Base-by-base conservation (phyloP, 495 filamentous ascomycete species). In the Podospora didyma region DNA sequence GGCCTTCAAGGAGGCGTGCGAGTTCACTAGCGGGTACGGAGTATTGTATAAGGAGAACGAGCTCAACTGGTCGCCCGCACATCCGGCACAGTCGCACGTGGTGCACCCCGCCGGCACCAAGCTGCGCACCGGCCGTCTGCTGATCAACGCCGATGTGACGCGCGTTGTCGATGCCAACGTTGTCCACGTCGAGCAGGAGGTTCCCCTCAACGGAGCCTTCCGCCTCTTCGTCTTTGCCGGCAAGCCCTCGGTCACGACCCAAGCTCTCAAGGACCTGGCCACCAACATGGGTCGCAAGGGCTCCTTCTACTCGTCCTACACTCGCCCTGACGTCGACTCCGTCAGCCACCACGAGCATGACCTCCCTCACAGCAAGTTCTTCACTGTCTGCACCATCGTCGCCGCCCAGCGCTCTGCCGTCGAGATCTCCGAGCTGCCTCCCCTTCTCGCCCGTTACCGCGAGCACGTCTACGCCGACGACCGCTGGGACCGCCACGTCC, bases 401-500 rank as follows among this genome's bases (percentile, higher is more conserved):
- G 83, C 86, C 42, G 78, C 78, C 0, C 69, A 77, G 56, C 83
- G 89, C 58, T 75, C 80, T 46, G 69, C 78, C 28, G 75, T 94
- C 53, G 86, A 89, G 61, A 83, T 94, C 53, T 62, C 75, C 19
- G 72, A 84, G 61, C 76, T 93, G 23, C 91, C 90, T 22, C 73
- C 79, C 39, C 62, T 88, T 12, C 75, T 93, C 28, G 83, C 82
- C 2, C 76, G 88, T 52, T 96, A 96, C 73, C 77, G 85, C 58
- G 83, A 92, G 61, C 87, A 94, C 68, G 79, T 96, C 46, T 96
- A 95, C 64, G 87, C 90, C 5, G 91, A 96, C 61, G 89, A 95
- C 70, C 79, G 89, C 42, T 87, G 85, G 79, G 89, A 93, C 68
- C 73, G 79, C 44, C 75, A 82, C 12, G 85, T 88, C 1, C 87